These are phyloP conservation scores for Monascus ruber DNA, from an alignment of 2,329 filamentous ascomycete genomes.

Conservation along the genomic window DNA sequence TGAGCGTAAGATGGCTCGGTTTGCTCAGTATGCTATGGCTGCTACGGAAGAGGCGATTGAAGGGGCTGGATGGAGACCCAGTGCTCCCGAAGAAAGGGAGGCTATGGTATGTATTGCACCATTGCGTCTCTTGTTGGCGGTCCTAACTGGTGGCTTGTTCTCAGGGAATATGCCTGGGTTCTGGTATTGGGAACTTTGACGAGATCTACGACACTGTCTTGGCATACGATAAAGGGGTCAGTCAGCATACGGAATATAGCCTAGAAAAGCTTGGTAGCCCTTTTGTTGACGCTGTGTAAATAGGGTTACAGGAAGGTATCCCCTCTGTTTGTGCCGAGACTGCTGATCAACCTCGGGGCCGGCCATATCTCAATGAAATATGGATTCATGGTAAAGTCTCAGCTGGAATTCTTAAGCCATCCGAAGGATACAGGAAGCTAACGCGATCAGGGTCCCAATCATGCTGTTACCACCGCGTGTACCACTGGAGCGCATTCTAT, in stretches of 20 bases:
- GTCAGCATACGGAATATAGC: constrained; percentile 14
- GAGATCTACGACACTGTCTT: constrained; percentile 79
- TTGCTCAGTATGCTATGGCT: constrained; percentile 83
- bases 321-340: constrained; percentile 81
- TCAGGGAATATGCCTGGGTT: constrained; percentile 80
- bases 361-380: constrained; percentile 91
- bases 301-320: constrained; percentile 89
- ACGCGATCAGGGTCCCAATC: constrained; percentile 63
- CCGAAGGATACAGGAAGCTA: not conserved
- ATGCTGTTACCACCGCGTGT: constrained; percentile 85
- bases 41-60: constrained; percentile 74
- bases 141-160: constrained; percentile 4
- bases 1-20: constrained; percentile 72
- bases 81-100: constrained; percentile 51
- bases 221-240: constrained; percentile 60
- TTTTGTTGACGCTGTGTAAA: not conserved
- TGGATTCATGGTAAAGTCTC: constrained; percentile 51
- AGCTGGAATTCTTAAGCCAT: no score
- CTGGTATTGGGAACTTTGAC: constrained; percentile 87
- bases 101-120: constrained; percentile 45
- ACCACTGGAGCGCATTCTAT: constrained; percentile 93
- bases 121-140: not conserved
- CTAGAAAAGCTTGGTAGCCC: no score
- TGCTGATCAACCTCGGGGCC: constrained; percentile 89
- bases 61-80: constrained; percentile 67